phyloP scores from a whole-genome alignment of 2,329 filamentous ascomycete species.

The Hypoxylon sp. region DNA sequence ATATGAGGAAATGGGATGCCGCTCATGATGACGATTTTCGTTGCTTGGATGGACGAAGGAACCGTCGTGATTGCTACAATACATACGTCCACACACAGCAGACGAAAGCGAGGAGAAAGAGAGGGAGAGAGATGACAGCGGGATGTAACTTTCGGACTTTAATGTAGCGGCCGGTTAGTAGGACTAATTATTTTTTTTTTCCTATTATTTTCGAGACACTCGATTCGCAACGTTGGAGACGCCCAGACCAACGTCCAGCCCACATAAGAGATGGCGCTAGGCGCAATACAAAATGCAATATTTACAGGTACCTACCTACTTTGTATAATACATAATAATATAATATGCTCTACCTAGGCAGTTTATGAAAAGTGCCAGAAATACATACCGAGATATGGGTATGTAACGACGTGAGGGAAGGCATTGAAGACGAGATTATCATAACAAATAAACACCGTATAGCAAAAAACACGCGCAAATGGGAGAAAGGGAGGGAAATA shows the following conservation, averaged over 20 bases:
- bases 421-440: conserved; percentile 15
- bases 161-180: conserved; percentile 41
- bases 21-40: conserved; percentile 51
- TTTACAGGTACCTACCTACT: conserved; percentile 36
- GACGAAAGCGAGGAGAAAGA: conserved; percentile 14
- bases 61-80: conserved; percentile 47
- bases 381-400: conserved; percentile 20
- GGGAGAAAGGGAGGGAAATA: conserved; percentile 9
- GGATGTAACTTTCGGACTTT: conserved; percentile 45
- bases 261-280: conserved; percentile 36
- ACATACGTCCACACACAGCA: conserved; percentile 22
- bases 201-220: background rate
- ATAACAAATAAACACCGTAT: conserved; percentile 13
- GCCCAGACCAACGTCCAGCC: conserved; percentile 38
- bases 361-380: conserved; percentile 20
- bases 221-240: conserved; percentile 31
- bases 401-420: conserved; percentile 31
- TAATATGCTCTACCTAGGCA: background rate
- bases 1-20: conserved; percentile 51
- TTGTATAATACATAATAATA: conserved; percentile 27
- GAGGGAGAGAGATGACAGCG: conserved; percentile 28
- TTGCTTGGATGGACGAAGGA: conserved; percentile 47
- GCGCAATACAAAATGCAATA: conserved; percentile 27
- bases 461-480: conserved; percentile 9
- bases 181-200: conserved; percentile 32